Evolutionary conservation across 2,329 filamentous ascomycete species (phyloP).

Genomic region (Calonectria multiphialidica): DNA sequence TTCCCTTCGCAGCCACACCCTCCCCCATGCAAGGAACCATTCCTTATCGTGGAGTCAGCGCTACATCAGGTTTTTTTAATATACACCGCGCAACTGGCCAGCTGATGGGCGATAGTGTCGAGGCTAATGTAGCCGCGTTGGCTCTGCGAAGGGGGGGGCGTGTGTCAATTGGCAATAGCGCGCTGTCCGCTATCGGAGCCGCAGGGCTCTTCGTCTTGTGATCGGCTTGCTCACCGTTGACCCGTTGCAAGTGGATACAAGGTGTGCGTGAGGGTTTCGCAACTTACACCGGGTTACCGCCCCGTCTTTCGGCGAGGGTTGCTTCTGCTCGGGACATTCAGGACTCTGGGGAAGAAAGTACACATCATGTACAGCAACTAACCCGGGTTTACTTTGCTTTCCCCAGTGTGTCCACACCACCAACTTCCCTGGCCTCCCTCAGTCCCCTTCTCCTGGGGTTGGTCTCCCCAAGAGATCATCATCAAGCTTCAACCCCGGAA

Average conservation of each 20-base stretch:
- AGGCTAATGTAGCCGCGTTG: conserved; percentile 13
- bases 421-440: not conserved
- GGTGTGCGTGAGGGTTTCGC: conserved; percentile 17
- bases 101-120: conserved; percentile 7
- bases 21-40: conserved; percentile 24
- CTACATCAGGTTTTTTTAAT: conserved; percentile 20
- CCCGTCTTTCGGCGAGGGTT: conserved; percentile 19
- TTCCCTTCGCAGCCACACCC: not conserved
- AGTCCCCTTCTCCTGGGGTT: not conserved
- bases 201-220: conserved; percentile 19
- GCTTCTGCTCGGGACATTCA: not conserved
- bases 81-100: conserved; percentile 14
- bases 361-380: not conserved
- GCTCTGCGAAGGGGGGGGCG: not conserved
- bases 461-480: not conserved
- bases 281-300: conserved; percentile 21
- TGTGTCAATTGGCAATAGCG: not conserved
- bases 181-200: conserved; percentile 25
- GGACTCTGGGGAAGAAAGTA: conserved; percentile 11
- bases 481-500: not conserved
- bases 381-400: not conserved
- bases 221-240: conserved; percentile 28
- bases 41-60: conserved; percentile 18
- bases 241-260: conserved; percentile 22
- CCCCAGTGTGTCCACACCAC: not conserved